Percentiles rank a stretch among this genome's conserved stretches.
phyloP scores from a whole-genome alignment of 2,329 filamentous ascomycete species.

The Venturia pyrina region DNA sequence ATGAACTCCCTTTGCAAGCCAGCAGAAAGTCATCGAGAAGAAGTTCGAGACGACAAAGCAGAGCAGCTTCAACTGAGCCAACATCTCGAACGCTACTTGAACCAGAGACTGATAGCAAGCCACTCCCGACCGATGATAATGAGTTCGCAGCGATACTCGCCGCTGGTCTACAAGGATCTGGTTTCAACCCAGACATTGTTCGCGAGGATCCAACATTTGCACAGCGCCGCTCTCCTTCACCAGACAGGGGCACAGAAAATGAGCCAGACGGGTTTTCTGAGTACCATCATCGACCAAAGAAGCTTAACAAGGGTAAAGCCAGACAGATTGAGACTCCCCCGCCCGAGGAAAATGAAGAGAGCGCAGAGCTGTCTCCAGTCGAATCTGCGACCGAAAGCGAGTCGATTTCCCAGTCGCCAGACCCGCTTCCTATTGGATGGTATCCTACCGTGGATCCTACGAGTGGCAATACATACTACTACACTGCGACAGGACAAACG shows the following conservation, averaged over 20 bases:
- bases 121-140: slow-evolving; percentile 14
- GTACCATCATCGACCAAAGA: slow-evolving; percentile 29
- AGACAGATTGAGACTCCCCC: not conserved
- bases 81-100: not conserved
- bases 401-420: not conserved
- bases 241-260: slow-evolving; percentile 14
- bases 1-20: slow-evolving; percentile 12
- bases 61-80: slow-evolving; percentile 6
- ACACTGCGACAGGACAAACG: not conserved
- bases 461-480: slow-evolving; percentile 9
- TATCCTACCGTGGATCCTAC: not conserved
- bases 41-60: slow-evolving; percentile 9
- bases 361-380: slow-evolving; percentile 10
- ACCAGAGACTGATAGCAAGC: not conserved
- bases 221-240: slow-evolving; percentile 10
- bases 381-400: not conserved
- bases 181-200: slow-evolving; percentile 23
- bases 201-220: slow-evolving; percentile 17
- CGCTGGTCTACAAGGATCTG: slow-evolving; percentile 24
- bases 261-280: slow-evolving; percentile 23
- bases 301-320: slow-evolving; percentile 30
- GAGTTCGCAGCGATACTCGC: slow-evolving; percentile 24
- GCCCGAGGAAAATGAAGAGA: slow-evolving; percentile 13
- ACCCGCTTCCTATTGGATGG: slow-evolving; percentile 2
- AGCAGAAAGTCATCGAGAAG: slow-evolving; percentile 10